These are phyloP conservation scores for Talaromyces sp. DNA, from an alignment of 2,329 filamentous ascomycete species.

Conservation along the genomic window DNA sequence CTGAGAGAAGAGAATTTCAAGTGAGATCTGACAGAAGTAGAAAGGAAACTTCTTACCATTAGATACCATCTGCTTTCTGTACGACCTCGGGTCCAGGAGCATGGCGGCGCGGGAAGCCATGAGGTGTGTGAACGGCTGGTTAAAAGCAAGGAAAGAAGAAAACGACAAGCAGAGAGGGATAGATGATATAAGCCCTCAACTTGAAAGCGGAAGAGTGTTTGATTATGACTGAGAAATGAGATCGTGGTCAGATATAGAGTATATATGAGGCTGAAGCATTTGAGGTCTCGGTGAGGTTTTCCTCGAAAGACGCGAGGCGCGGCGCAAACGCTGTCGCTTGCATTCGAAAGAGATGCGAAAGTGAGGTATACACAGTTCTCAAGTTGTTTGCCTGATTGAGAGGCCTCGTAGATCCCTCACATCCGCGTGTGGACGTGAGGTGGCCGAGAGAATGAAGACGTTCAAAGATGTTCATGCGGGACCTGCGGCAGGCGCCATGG, in stretches of 20 bases:
- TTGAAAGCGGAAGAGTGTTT: not conserved
- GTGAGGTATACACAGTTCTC: not conserved
- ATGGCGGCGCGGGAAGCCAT: constrained; percentile 40
- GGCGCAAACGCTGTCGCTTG: constrained; percentile 1
- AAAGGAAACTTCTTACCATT: constrained; percentile 30
- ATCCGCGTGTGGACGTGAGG: constrained; percentile 17
- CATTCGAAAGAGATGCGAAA: constrained; percentile 7
- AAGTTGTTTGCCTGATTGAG: not conserved
- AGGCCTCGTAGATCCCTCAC: constrained; percentile 13
- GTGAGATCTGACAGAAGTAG: not conserved
- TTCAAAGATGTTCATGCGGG: constrained; percentile 1
- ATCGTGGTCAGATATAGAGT: not conserved
- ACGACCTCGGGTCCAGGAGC: constrained; percentile 41
- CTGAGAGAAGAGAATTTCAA: not conserved
- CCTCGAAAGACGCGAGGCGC: constrained; percentile 11
- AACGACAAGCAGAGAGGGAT: not conserved
- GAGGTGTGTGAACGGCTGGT: constrained; percentile 9
- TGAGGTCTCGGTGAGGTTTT: constrained; percentile 8
- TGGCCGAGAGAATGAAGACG: not conserved
- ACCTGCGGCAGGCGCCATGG: constrained; percentile 6
- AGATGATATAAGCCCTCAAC: not conserved
- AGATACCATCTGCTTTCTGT: constrained; percentile 30
- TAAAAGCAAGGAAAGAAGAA: not conserved
- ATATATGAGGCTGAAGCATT: not conserved
- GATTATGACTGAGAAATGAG: not conserved